Evolutionary conservation across 352 stramenopile genomes (phyloP), one percentile per base, ranked within the genome.

Genomic region (Phytopythium litorale): DNA sequence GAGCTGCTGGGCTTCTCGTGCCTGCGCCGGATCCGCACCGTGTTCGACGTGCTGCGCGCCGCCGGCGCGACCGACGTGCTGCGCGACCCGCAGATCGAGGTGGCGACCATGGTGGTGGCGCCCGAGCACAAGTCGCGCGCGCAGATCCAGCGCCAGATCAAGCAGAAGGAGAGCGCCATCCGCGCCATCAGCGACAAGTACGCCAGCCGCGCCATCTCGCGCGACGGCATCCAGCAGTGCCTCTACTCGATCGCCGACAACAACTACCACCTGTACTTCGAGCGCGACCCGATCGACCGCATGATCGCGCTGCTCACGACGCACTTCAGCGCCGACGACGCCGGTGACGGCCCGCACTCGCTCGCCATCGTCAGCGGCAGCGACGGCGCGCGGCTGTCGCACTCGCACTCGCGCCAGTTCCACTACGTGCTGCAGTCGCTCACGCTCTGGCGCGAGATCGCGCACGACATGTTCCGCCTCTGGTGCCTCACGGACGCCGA

Each of bases 191-290:
- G 89, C 59, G 67, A 81, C 33, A 84, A 87, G 54, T 96, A 92
- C 64, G 65, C 76, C 18, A 81, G 63, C 56, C 65, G 56, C 42
- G 62, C 70, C 23, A 71, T 91, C 58, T 74, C 72, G 43, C 72
- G 73, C 28, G 94, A 98, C 45, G 80, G 84, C 25, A 97, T 99
- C 55, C 87, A 98, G 71, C 88, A 97, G 58, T 98, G 96, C 65
- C 80, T 99, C 12, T 98, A 98, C 72, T 98, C 88, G 49, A 98
- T 99, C 63, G 91, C 91, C 28, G 96, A 99, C 75, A 99, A 99
- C 77, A 97, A 98, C 68, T 98, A 96, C 53, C 98, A 98, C 71
- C 71, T 99, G 54, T 98, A 99, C 74, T 98, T 96, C 64, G 98
- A 99, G 70, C 92, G 96, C 21, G 90, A 98, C 63, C 96, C 96